These are phyloP conservation scores for Ephemerocybe angulata DNA, from an alignment of 768 basidiomycete species.

Conservation along the genomic window DNA sequence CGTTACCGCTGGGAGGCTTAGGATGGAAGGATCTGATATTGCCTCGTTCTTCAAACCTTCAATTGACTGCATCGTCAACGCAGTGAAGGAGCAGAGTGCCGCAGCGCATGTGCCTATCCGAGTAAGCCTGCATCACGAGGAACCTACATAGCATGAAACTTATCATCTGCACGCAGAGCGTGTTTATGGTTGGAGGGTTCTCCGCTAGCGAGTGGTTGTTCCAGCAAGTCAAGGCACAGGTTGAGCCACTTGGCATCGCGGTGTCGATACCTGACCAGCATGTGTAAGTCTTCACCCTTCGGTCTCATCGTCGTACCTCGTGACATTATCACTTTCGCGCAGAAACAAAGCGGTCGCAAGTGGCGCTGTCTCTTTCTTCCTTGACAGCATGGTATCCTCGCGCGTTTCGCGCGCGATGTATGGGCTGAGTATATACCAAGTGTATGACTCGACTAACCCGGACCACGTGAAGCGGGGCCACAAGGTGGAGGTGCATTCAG, in stretches of 20 bases:
- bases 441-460: conserved; percentile 11
- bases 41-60: conserved; percentile 26
- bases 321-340: too few species aligned
- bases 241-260: conserved; percentile 30
- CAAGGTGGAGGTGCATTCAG: neutral
- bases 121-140: conserved; percentile 14
- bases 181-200: conserved; percentile 51
- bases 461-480: conserved; percentile 15
- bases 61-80: conserved; percentile 20
- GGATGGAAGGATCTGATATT: conserved; percentile 25
- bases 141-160: neutral
- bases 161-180: conserved; percentile 18
- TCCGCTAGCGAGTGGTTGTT: conserved; percentile 50
- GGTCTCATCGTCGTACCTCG: neutral
- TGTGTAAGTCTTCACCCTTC: conserved; percentile 31
- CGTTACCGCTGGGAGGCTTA: conserved; percentile 45
- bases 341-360: conserved; percentile 25
- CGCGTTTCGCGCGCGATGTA: conserved; percentile 9
- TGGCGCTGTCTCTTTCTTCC: conserved; percentile 16
- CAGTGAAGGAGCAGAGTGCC: conserved; percentile 14
- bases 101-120: conserved; percentile 19
- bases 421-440: neutral
- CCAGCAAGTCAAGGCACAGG: conserved; percentile 29
- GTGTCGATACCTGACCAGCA: conserved; percentile 45
- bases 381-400: conserved; percentile 8